A percentile compares a stretch with the other conserved stretches of the same genome.
These are phyloP conservation scores for Neostapfia colusana DNA, from an alignment of 176 grass and related monocot genomes.

Conservation along the genomic window DNA sequence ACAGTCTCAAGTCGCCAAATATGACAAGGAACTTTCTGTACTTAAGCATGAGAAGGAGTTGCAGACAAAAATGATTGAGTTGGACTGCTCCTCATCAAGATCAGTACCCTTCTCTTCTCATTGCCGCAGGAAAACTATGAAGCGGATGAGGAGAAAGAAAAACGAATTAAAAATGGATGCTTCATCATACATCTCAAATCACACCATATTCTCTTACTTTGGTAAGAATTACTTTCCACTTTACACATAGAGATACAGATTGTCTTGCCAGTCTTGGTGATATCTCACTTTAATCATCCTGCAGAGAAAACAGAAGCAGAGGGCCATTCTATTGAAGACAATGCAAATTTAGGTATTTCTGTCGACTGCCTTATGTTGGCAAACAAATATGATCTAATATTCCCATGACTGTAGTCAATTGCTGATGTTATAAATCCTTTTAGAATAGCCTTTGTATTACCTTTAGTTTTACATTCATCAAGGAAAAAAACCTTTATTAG, in stretches of 20 bases:
- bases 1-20: conserved; percentile 67
- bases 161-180: conserved; percentile 55
- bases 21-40: conserved; percentile 74
- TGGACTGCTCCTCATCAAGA: conserved; percentile 82
- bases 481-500: not conserved
- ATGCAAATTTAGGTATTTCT: conserved; percentile 57
- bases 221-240: conserved; percentile 52
- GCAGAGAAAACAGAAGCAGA: conserved; percentile 78
- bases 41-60: conserved; percentile 87
- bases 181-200: conserved; percentile 70
- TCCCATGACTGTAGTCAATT: not conserved
- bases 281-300: conserved; percentile 29
- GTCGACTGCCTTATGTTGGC: conserved; percentile 11
- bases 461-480: not conserved
- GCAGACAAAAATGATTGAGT: conserved; percentile 86
- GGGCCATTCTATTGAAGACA: conserved; percentile 68
- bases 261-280: conserved; percentile 14
- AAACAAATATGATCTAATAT: conserved; percentile 20
- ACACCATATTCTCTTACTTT: conserved; percentile 79
- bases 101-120: conserved; percentile 68
- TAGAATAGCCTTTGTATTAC: not conserved
- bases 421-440: not conserved
- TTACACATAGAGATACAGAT: conserved; percentile 28
- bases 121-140: conserved; percentile 72
- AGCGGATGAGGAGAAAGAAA: conserved; percentile 77